Conservation (phyloP, 208 protist genomes). For the Vickermania ingenoplastis region DNA sequence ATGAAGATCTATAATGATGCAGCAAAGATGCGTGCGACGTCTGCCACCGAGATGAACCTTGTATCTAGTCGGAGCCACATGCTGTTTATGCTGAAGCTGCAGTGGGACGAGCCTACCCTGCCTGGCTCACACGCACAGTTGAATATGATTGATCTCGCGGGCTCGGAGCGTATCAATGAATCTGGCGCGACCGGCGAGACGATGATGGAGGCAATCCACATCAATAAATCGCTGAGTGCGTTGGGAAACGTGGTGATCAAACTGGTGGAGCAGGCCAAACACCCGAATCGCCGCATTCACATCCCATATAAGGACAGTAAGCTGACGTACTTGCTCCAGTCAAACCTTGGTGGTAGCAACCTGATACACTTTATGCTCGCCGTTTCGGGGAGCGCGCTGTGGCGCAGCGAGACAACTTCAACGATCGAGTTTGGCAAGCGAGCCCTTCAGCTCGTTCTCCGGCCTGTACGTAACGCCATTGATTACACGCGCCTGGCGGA, state of each 20-base stretch:
- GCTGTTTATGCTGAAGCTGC: slow-evolving; percentile 83
- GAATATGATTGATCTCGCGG: slow-evolving; percentile 92
- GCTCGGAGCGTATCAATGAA: slow-evolving; percentile 80
- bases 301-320: slow-evolving; percentile 92
- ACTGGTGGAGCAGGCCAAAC: slow-evolving; percentile 82
- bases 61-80: slow-evolving; percentile 87
- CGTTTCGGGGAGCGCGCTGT: slow-evolving; percentile 68
- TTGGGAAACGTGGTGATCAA: slow-evolving; percentile 90
- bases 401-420: slow-evolving; percentile 72
- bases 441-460: slow-evolving; percentile 76
- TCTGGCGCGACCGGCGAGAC: slow-evolving; percentile 77
- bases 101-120: slow-evolving; percentile 84
- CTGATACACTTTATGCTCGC: slow-evolving; percentile 83
- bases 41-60: slow-evolving; percentile 86
- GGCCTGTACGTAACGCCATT: slow-evolving; percentile 83
- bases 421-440: slow-evolving; percentile 89
- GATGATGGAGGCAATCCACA: slow-evolving; percentile 89
- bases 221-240: slow-evolving; percentile 93
- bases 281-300: slow-evolving; percentile 65
- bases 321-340: slow-evolving; percentile 89
- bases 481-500: slow-evolving; percentile 87
- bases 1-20: slow-evolving; percentile 78
- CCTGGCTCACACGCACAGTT: slow-evolving; percentile 81
- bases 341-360: slow-evolving; percentile 80
- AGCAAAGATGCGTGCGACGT: slow-evolving; percentile 54